phyloP scores from a whole-genome alignment of 2,329 filamentous ascomycete genomes.

The Didymella glomerata region DNA sequence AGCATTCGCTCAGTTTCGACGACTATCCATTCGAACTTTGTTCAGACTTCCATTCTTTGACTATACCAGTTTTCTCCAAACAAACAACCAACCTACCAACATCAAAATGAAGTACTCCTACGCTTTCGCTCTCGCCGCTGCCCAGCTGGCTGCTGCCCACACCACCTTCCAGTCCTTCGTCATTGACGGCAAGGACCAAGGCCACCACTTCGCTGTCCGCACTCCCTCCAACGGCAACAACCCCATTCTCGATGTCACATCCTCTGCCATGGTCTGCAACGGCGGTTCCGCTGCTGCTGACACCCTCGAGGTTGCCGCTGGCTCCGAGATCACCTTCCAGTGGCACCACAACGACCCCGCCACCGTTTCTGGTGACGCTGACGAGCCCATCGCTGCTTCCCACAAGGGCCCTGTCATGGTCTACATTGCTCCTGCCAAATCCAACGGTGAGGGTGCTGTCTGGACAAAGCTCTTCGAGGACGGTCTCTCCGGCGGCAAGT shows the following conservation, averaged over 20 bases:
- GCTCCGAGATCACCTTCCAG: constrained; percentile 57
- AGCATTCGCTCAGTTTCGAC: constrained; percentile 39
- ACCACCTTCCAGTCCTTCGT: constrained; percentile 53
- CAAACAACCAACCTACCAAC: constrained; percentile 29
- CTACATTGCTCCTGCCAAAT: constrained; percentile 57
- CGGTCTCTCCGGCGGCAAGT: constrained; percentile 45
- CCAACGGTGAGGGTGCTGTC: constrained; percentile 58
- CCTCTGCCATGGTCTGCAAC: constrained; percentile 49
- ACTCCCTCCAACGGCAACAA: constrained; percentile 53
- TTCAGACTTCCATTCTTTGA: constrained; percentile 37
- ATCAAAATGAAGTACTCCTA: constrained; percentile 47
- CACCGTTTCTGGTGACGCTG: constrained; percentile 37
- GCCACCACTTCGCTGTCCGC: constrained; percentile 54
- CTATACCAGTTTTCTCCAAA: constrained; percentile 27
- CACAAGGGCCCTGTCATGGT: constrained; percentile 63
- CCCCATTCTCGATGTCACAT: constrained; percentile 50
- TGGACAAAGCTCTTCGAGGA: constrained; percentile 59
- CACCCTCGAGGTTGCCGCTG: constrained; percentile 57
- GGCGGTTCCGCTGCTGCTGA: constrained; percentile 45
- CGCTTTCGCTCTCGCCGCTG: constrained; percentile 45
- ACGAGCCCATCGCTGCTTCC: constrained; percentile 63
- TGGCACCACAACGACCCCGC: constrained; percentile 60
- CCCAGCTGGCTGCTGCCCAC: constrained; percentile 47
- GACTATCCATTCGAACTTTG: constrained; percentile 36
- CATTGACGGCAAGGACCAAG: constrained; percentile 51